phyloP scores from a whole-genome alignment of 257 asterid genomes.

The Ligustrum vulgare region DNA sequence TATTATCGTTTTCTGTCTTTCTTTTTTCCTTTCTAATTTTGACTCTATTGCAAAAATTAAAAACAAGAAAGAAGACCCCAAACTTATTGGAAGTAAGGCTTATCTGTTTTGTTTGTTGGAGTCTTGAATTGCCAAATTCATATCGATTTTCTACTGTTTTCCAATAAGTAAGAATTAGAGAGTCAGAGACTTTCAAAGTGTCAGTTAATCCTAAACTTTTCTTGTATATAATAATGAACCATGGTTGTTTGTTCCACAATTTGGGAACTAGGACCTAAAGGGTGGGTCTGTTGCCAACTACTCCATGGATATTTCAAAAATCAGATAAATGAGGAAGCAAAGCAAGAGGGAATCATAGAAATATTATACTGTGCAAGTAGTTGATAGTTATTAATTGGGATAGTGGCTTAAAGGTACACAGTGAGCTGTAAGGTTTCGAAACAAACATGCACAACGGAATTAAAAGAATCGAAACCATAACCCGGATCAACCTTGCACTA shows the following conservation, averaged over 20 bases:
- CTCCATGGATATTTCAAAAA: conserved; percentile 60
- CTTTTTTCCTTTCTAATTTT: background rate
- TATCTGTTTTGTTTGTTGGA: no score
- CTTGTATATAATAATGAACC: conserved; percentile 34
- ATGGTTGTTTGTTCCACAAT: conserved; percentile 62
- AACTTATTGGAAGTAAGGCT: no score
- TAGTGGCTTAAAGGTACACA: background rate
- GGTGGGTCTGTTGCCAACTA: conserved; percentile 50
- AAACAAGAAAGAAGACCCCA: background rate
- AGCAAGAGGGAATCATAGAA: conserved; percentile 53
- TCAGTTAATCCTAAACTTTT: background rate
- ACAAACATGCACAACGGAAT: no score
- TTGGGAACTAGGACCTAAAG: conserved; percentile 67
- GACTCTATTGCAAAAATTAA: background rate
- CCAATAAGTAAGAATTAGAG: no score
- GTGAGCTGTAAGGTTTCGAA: conserved; percentile 30
- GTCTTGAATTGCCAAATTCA: background rate
- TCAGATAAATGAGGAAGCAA: conserved; percentile 62
- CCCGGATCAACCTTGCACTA: no score
- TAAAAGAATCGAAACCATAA: no score
- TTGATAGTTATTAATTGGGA: conserved; percentile 25
- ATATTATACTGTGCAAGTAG: conserved; percentile 5
- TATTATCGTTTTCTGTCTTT: background rate
- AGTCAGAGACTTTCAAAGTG: background rate
- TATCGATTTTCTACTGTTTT: background rate